Conservation (phyloP, 2,329 filamentous ascomycete species). For the Ascochyta fabae region DNA sequence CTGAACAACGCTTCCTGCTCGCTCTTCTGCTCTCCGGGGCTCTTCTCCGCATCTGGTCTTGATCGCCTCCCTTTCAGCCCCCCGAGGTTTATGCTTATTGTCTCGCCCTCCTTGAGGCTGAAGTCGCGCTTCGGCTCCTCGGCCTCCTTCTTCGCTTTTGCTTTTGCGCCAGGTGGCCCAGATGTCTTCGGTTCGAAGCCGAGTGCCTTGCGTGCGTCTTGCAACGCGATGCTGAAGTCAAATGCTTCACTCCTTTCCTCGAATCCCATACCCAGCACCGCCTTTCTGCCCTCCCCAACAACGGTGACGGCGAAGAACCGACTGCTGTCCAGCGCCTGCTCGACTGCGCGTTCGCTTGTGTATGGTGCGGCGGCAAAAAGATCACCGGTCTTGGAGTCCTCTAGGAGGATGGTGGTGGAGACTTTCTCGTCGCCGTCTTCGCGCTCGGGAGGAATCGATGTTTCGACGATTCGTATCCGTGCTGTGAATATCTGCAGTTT, state of each 20-base stretch:
- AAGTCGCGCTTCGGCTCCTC: constrained; percentile 72
- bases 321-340: constrained; percentile 78
- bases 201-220: constrained; percentile 76
- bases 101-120: constrained; percentile 87
- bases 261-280: constrained; percentile 82
- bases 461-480: constrained; percentile 79
- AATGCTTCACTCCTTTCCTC: constrained; percentile 87
- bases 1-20: constrained; percentile 68
- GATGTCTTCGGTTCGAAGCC: constrained; percentile 60
- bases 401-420: constrained; percentile 77
- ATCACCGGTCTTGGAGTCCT: constrained; percentile 74
- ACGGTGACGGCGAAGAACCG: constrained; percentile 87
- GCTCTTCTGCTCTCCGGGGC: constrained; percentile 41
- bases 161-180: constrained; percentile 18
- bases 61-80: constrained; percentile 58
- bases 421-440: constrained; percentile 61
- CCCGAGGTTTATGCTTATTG: constrained; percentile 80
- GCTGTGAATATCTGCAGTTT: constrained; percentile 83
- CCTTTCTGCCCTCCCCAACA: constrained; percentile 77
- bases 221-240: constrained; percentile 80
- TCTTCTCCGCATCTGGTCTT: constrained; percentile 51
- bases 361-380: constrained; percentile 88
- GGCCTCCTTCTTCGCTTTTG: constrained; percentile 47
- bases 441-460: constrained; percentile 58
- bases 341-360: constrained; percentile 67